phyloP scores from a whole-genome alignment of 1,284 basidiomycete genomes.

The Ustilago vetiveriae region DNA sequence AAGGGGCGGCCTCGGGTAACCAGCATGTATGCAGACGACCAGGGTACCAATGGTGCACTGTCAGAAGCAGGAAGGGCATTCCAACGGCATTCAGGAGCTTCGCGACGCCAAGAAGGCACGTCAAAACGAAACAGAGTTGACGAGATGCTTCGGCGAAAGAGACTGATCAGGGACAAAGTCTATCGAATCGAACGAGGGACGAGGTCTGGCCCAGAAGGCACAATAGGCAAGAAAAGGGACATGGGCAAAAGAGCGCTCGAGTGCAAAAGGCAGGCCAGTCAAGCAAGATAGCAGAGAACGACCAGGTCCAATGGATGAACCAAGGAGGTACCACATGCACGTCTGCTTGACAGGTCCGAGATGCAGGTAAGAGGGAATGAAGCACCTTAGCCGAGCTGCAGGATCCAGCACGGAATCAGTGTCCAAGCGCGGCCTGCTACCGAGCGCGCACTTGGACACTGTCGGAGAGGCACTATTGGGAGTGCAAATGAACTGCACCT shows the following conservation, averaged over 20 bases:
- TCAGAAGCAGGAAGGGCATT: constrained; percentile 17
- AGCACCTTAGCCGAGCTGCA: constrained; percentile 35
- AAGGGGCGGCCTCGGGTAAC: constrained; percentile 28
- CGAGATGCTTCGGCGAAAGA: constrained; percentile 32
- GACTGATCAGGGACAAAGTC: constrained; percentile 2
- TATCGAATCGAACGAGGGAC: constrained; percentile 5
- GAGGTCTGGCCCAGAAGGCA: too few relatives aligned
- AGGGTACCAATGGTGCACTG: background rate
- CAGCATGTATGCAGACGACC: constrained; percentile 4
- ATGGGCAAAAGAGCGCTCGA: too few relatives aligned
- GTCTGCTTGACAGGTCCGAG: constrained; percentile 53
- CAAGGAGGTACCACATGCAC: constrained; percentile 37
- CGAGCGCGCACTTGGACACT: constrained; percentile 2
- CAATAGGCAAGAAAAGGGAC: too few relatives aligned
- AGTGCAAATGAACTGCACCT: too few relatives aligned
- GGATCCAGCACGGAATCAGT: constrained; percentile 13
- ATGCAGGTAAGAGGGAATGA: constrained; percentile 47
- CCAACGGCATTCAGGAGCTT: constrained; percentile 8
- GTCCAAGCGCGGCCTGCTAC: constrained; percentile 8
- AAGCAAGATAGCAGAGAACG: constrained; percentile 11
- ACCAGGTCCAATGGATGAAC: constrained; percentile 2
- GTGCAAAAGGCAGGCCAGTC: too few relatives aligned
- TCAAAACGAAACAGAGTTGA: constrained; percentile 3
- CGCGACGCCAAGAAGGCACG: constrained; percentile 13
- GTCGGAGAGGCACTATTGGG: constrained; percentile 1